Percentiles rank a stretch among this genome's conserved stretches.
These are phyloP conservation scores for Nematocida ironsii DNA, from an alignment of 371 early-diverging fungal genomes.

Conservation along the genomic window DNA sequence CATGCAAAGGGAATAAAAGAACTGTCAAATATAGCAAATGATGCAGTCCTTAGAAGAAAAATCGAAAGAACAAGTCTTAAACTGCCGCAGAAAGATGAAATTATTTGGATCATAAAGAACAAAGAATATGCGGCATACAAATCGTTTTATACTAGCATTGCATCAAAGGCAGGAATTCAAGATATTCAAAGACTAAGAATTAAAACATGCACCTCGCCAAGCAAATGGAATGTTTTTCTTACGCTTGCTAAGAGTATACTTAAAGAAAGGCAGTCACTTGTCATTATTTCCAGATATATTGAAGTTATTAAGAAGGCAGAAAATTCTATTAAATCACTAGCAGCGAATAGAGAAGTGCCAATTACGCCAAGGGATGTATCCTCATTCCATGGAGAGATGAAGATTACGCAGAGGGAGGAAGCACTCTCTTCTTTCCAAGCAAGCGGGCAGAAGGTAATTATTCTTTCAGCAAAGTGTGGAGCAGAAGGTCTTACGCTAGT, in stretches of 20 bases:
- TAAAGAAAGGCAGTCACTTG: constrained; percentile 22
- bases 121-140: constrained; percentile 32
- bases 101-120: constrained; percentile 54
- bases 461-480: constrained; percentile 57
- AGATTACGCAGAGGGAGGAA: constrained; percentile 16
- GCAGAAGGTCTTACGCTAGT: constrained; percentile 81
- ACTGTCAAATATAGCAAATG: constrained; percentile 38
- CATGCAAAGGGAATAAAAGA: constrained; percentile 32
- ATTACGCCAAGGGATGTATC: constrained; percentile 8
- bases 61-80: constrained; percentile 43
- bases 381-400: constrained; percentile 54
- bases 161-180: constrained; percentile 17
- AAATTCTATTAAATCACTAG: background rate
- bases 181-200: constrained; percentile 48
- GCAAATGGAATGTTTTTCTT: constrained; percentile 43
- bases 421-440: constrained; percentile 35
- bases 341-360: constrained; percentile 21
- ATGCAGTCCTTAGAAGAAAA: constrained; percentile 53
- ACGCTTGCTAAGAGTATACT: constrained; percentile 28
- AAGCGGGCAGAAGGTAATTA: constrained; percentile 46
- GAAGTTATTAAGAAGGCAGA: constrained; percentile 30
- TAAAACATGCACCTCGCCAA: constrained; percentile 10
- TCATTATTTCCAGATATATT: constrained; percentile 38
- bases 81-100: constrained; percentile 48
- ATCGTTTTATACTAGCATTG: background rate